Percentiles rank a stretch among this genome's conserved stretches.
Conservation (phyloP, 345 rosid genomes). For the Eucalyptus fibrosa region DNA sequence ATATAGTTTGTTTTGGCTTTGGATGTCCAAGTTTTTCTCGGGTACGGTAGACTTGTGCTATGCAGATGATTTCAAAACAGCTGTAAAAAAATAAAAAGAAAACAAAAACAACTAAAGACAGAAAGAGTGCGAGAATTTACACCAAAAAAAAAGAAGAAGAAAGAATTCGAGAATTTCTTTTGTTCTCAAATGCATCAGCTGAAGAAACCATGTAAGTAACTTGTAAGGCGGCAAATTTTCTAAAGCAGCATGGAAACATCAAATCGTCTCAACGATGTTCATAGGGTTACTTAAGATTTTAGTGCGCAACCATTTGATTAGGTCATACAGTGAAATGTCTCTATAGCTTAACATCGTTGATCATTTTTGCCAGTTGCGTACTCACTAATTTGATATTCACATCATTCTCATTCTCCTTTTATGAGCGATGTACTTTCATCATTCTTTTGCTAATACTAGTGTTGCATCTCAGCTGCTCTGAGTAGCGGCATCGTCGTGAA, state of each 20-base stretch:
- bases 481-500: not conserved
- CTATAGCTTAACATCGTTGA: not conserved
- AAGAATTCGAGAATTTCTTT: not conserved
- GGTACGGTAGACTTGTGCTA: rapidly evolving
- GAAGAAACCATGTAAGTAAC: not conserved
- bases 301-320: not conserved
- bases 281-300: not conserved
- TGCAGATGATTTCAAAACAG: not conserved
- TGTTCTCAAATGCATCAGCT: not conserved
- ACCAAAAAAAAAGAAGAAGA: not conserved
- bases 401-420: not conserved
- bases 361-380: not conserved
- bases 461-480: not conserved
- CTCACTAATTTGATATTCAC: not conserved
- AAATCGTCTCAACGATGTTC: not conserved
- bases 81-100: not conserved
- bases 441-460: rapidly evolving
- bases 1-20: not conserved
- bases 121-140: not conserved
- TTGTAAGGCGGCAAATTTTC: not conserved
- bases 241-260: not conserved
- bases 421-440: not conserved
- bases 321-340: not conserved
- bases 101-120: rapidly evolving
- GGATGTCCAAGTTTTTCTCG: not conserved